Evolutionary conservation across 2,329 filamentous ascomycete species (phyloP), one percentile per base, ranked within the genome.

Genomic region (Ophiostoma ulmi): DNA sequence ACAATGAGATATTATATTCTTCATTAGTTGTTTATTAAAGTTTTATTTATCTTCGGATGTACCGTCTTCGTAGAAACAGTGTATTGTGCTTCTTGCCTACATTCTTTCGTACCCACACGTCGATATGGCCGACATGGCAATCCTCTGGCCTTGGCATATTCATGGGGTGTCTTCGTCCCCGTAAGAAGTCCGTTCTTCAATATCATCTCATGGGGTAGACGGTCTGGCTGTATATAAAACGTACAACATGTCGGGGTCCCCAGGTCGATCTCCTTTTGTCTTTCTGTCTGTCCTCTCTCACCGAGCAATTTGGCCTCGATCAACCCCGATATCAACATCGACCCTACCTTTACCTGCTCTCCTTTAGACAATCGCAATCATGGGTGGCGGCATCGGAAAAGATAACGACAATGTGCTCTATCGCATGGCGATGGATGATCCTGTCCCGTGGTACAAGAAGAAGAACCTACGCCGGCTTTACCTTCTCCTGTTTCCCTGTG

Each of bases 401-500:
- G 65, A n/a, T 71, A 76, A 76, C 66, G 73, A 76, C 75, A 78
- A 58, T 58, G 52, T 58, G 52, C 52, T 81, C 78, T 78, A 80
- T 76, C 79, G 78, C 76, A 78, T 81, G 78, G 79, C 79, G 77
- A 78, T 80, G 76, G 78, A 79, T 41, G 80, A 80, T 74, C 78
- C 75, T 66, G 73, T 80, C 63, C 79, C 80, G 67, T 87, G 85
- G 86, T 87, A 84, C 78, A 82, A 82, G 74, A 88, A 88, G 75
- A 82, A 78, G 3, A 87, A 88, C 72, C 79, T 88, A 65, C 80
- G 86, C 44, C 74, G 74, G 17, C 78, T 88, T 70, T 88, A 88
- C 75, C 78, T 87, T 20, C 75, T 85, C 72, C 79, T 88, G 67
- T 85, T 88, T 68, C 85, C 85, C 14, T 85, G 84, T 52, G 84